Percentiles rank a stretch among this genome's conserved stretches.
Conservation (phyloP, 1,139 yeast species). For the Suhomyces ambrosiae region DNA sequence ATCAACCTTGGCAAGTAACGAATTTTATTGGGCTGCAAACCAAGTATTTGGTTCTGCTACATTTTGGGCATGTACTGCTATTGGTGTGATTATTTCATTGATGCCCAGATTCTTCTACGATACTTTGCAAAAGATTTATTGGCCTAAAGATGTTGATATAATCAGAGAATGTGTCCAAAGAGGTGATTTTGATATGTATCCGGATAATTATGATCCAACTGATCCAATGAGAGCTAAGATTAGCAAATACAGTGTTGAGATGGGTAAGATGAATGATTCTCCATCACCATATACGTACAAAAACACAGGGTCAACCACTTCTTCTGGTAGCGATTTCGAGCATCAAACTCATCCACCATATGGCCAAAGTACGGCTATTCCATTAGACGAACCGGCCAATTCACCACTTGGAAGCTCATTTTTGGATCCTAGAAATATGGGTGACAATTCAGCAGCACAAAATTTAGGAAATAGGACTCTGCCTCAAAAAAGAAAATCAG, state of each 20-base stretch:
- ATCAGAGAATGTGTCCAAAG: constrained; percentile 71
- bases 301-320: constrained; percentile 11
- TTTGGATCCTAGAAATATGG: constrained; percentile 7
- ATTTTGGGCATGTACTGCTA: constrained; percentile 81
- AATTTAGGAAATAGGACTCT: constrained; percentile 1
- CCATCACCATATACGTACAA: constrained; percentile 11
- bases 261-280: constrained; percentile 6
- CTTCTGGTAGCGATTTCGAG: constrained; percentile 21
- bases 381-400: not conserved
- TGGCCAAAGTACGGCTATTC: constrained; percentile 11
- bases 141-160: constrained; percentile 83
- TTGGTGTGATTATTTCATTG: constrained; percentile 72
- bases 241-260: constrained; percentile 27
- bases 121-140: constrained; percentile 58
- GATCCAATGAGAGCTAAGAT: constrained; percentile 50
- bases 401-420: constrained; percentile 1
- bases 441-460: constrained; percentile 2
- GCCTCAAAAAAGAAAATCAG: constrained; percentile 24
- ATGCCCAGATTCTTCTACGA: constrained; percentile 77
- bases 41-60: constrained; percentile 70
- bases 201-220: constrained; percentile 65
- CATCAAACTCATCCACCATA: constrained; percentile 11
- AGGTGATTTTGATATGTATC: constrained; percentile 63
- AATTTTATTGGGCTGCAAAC: constrained; percentile 75
- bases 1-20: constrained; percentile 54